Conservation (phyloP, 495 filamentous ascomycete genomes). For the Apiosordaria backusii region DNA sequence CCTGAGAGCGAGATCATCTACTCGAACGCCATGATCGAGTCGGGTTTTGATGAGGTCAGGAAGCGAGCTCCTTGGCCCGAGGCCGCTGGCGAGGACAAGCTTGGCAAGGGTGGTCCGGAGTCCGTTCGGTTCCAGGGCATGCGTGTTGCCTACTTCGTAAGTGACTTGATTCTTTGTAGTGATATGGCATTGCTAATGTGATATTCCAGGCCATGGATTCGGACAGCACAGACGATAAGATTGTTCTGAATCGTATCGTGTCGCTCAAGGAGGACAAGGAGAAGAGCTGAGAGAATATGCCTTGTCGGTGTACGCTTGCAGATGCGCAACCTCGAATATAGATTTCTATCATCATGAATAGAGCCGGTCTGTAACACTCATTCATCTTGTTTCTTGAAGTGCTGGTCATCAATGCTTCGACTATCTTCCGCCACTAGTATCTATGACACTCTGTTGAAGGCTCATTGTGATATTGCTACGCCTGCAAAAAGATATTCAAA, state of each 20-base stretch:
- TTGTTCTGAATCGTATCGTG: conserved; percentile 90
- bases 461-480: too few relatives aligned
- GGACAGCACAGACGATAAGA: conserved; percentile 69
- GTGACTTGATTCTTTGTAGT: conserved; percentile 14
- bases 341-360: background rate
- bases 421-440: too few relatives aligned
- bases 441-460: too few relatives aligned
- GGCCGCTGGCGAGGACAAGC: conserved; percentile 60
- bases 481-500: too few relatives aligned
- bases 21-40: conserved; percentile 75
- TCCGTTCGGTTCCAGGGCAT: conserved; percentile 89
- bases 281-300: conserved; percentile 46
- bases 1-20: conserved; percentile 77
- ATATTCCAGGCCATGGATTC: conserved; percentile 58
- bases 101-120: conserved; percentile 58
- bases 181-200: conserved; percentile 19
- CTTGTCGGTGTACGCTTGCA: background rate
- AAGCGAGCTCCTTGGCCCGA: conserved; percentile 78
- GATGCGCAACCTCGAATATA: background rate
- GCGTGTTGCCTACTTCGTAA: conserved; percentile 79
- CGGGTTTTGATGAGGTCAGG: conserved; percentile 75
- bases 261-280: conserved; percentile 85
- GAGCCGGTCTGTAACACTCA: background rate
- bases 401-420: too few relatives aligned
- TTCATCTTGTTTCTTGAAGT: too few relatives aligned